Conservation (phyloP, 129 eudicot species). For the Pulicaria dysenterica region DNA sequence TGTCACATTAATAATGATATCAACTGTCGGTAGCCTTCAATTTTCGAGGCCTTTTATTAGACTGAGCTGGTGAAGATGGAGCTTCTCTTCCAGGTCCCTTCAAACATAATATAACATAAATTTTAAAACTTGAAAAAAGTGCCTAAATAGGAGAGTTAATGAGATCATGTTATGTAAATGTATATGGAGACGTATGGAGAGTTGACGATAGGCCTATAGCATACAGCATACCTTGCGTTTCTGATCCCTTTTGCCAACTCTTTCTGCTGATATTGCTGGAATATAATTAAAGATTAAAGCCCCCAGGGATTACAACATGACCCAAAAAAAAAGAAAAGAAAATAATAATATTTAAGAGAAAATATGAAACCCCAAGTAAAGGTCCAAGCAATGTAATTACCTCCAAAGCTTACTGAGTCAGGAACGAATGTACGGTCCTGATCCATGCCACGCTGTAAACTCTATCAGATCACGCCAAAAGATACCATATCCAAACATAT, state of each 20-base stretch:
- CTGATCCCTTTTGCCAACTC: conserved; percentile 83
- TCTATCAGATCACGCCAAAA: conserved; percentile 38
- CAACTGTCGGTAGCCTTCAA: conserved; percentile 68
- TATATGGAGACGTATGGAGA: neutral
- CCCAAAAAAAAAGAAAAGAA: neutral
- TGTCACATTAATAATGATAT: conserved; percentile 3
- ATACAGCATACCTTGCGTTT: conserved; percentile 75
- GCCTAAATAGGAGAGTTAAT: neutral
- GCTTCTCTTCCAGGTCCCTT: conserved; percentile 91
- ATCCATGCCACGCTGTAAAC: conserved; percentile 58
- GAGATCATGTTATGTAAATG: neutral
- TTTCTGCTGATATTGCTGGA: conserved; percentile 64
- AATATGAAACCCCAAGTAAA: conserved; percentile 5
- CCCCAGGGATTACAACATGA: neutral
- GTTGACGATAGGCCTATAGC: neutral
- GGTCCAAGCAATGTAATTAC: conserved; percentile 36
- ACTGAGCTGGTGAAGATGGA: conserved; percentile 89
- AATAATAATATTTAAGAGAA: neutral
- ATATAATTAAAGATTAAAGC: neutral
- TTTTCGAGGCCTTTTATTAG: conserved; percentile 88
- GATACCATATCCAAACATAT: conserved; percentile 24
- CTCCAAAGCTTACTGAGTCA: conserved; percentile 78
- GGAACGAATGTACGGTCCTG: conserved; percentile 84
- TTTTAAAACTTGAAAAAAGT: neutral
- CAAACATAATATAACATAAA: conserved; percentile 16